Percentiles rank a stretch among this genome's conserved stretches.
Evolutionary conservation across 164 flowering plant species (phyloP).

Genomic region (Tetracentron sinense): DNA sequence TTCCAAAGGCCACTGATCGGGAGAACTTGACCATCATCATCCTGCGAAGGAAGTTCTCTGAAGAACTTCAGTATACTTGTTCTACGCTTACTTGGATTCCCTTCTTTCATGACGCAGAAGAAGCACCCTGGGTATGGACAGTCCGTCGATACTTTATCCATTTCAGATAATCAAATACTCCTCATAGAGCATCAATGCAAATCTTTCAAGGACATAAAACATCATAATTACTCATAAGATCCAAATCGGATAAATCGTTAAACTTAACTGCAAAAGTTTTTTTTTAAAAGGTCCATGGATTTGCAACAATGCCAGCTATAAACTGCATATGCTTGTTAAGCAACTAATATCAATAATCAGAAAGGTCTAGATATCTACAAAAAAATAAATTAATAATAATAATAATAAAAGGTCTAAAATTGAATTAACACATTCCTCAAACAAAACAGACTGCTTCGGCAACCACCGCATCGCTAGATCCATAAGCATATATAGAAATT

Average conservation of each 20-base stretch:
- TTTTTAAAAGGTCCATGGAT: not conserved
- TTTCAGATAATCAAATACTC: slow-evolving; percentile 16
- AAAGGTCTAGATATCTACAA: no score
- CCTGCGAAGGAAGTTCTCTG: slow-evolving; percentile 89
- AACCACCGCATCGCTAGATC: no score
- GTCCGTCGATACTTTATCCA: slow-evolving; percentile 79
- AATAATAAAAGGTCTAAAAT: no score
- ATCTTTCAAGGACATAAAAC: not conserved
- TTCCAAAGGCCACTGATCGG: slow-evolving; percentile 99
- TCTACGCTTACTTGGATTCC: slow-evolving; percentile 86
- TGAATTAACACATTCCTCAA: not conserved
- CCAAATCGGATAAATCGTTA: not conserved
- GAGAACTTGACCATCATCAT: slow-evolving; percentile 97
- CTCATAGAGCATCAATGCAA: slow-evolving; percentile 15
- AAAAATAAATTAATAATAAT: no score
- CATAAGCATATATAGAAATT: no score
- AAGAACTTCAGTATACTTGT: slow-evolving; percentile 83
- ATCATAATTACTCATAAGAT: no score
- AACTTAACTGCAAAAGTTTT: not conserved
- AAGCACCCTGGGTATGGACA: slow-evolving; percentile 99
- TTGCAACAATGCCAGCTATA: not conserved
- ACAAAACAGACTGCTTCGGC: no score
- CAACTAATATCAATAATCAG: not conserved
- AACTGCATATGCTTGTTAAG: not conserved
- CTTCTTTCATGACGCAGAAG: slow-evolving; percentile 99